A percentile compares a stretch with the other conserved stretches of the same genome.
Conservation (phyloP, 2,329 filamentous ascomycete genomes). For the Biscogniauxia marginata region DNA sequence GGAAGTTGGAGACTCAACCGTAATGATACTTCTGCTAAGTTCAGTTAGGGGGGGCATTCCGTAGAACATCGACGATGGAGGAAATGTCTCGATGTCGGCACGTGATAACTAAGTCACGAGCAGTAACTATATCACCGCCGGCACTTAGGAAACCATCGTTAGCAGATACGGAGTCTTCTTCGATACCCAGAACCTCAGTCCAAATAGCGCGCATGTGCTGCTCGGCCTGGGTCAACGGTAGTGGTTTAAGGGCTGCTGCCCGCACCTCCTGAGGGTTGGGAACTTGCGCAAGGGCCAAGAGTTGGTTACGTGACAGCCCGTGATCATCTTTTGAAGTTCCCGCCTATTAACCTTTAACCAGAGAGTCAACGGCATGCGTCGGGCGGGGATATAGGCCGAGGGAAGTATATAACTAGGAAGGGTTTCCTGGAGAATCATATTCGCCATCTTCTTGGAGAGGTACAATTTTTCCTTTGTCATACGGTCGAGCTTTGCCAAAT, state of each 20-base stretch:
- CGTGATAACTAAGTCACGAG: slow-evolving; percentile 42
- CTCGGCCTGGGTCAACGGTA: slow-evolving; percentile 48
- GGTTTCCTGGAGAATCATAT: slow-evolving; percentile 38
- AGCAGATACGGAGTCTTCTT: slow-evolving; percentile 40
- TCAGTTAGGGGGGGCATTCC: slow-evolving; percentile 43
- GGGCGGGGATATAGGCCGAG: slow-evolving; percentile 47
- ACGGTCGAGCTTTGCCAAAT: slow-evolving; percentile 37
- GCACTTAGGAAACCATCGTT: slow-evolving; percentile 45
- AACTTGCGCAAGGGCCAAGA: slow-evolving; percentile 41
- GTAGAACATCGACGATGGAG: slow-evolving; percentile 43
- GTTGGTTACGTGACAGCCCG: slow-evolving; percentile 42
- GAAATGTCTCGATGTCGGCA: slow-evolving; percentile 44
- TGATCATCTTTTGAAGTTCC: slow-evolving; percentile 45
- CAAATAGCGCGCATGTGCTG: slow-evolving; percentile 48
- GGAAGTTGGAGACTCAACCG: slow-evolving; percentile 20
- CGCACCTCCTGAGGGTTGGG: slow-evolving; percentile 38
- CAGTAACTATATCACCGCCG: slow-evolving; percentile 47
- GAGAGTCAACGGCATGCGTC: slow-evolving; percentile 46
- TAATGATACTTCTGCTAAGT: slow-evolving; percentile 38
- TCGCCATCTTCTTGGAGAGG: slow-evolving; percentile 43
- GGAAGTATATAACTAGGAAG: slow-evolving; percentile 46
- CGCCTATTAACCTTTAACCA: slow-evolving; percentile 51
- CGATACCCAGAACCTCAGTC: slow-evolving; percentile 42
- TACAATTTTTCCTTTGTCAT: slow-evolving; percentile 44
- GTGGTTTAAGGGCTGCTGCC: slow-evolving; percentile 40